Conservation (phyloP, 2,329 filamentous ascomycete genomes). For the Fusarium protoensiforme region DNA sequence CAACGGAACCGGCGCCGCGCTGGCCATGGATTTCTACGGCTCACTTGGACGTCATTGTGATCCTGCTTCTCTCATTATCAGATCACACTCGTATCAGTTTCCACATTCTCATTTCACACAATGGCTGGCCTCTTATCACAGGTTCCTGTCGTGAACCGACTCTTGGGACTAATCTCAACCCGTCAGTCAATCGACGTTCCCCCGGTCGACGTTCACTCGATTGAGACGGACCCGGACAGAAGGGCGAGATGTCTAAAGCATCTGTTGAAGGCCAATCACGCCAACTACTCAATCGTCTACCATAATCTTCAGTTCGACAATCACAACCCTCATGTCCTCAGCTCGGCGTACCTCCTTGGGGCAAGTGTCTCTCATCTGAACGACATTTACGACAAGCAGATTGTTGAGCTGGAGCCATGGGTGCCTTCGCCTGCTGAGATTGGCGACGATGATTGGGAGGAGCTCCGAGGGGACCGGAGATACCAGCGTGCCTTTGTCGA, state of each 20-base stretch:
- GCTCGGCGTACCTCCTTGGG: slow-evolving; percentile 87
- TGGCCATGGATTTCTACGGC: slow-evolving; percentile 18
- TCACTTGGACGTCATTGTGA: slow-evolving; percentile 36
- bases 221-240: slow-evolving; percentile 85
- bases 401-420: slow-evolving; percentile 82
- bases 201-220: slow-evolving; percentile 77
- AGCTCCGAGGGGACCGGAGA: slow-evolving; percentile 79
- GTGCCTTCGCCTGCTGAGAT: slow-evolving; percentile 86
- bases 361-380: slow-evolving; percentile 79
- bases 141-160: slow-evolving; percentile 44
- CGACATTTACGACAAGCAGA: slow-evolving; percentile 82
- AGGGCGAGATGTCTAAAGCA: slow-evolving; percentile 87
- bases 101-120: slow-evolving; percentile 10
- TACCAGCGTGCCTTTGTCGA: slow-evolving; percentile 94
- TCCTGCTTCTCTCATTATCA: slow-evolving; percentile 27
- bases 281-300: slow-evolving; percentile 86
- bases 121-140: slow-evolving; percentile 52
- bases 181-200: slow-evolving; percentile 65
- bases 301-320: slow-evolving; percentile 82
- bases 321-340: slow-evolving; percentile 83
- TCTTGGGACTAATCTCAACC: slow-evolving; percentile 38
- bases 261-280: slow-evolving; percentile 90
- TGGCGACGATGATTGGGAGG: slow-evolving; percentile 84
- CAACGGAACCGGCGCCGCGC: slow-evolving; percentile 37
- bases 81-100: slow-evolving; percentile 1